Conservation (phyloP, 495 filamentous ascomycete genomes). For the Evernia prunastri region DNA sequence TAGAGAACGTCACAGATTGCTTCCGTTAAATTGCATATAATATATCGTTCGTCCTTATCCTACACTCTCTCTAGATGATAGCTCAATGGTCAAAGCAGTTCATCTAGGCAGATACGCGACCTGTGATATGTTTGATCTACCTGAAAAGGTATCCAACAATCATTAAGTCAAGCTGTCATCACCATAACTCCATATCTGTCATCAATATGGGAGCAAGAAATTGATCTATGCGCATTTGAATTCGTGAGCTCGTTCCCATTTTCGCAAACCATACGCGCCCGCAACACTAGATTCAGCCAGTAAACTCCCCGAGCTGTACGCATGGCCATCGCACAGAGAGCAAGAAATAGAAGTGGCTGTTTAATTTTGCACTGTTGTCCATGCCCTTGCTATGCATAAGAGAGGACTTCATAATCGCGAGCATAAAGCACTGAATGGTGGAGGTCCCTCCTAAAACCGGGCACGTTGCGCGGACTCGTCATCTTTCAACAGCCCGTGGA, state of each 20-base stretch:
- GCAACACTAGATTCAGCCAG: not conserved
- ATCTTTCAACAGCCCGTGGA: not conserved
- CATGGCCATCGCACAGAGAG: conserved; percentile 1
- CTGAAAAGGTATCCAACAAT: conserved; percentile 10
- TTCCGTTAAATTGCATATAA: not conserved
- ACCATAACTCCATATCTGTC: not conserved
- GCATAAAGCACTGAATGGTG: not conserved
- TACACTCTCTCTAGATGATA: conserved; percentile 6
- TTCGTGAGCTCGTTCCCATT: conserved; percentile 11
- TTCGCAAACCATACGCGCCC: conserved; percentile 2
- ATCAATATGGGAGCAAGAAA: conserved; percentile 6
- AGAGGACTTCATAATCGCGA: not conserved
- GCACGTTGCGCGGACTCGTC: not conserved
- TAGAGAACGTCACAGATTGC: not conserved
- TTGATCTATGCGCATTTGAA: conserved; percentile 8
- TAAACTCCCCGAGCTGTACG: not conserved
- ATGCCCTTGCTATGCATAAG: not conserved
- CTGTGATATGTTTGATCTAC: conserved; percentile 4
- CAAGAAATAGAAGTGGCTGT: not conserved
- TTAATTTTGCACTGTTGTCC: not conserved
- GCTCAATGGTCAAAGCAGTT: conserved; percentile 7
- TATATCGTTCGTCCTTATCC: not conserved
- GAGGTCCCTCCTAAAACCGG: not conserved
- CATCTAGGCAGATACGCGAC: conserved; percentile 13
- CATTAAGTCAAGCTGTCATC: not conserved